A percentile compares a stretch with the other conserved stretches of the same genome.
These are phyloP conservation scores for Nidula microcarpa DNA, from an alignment of 768 basidiomycete genomes.

Conservation along the genomic window DNA sequence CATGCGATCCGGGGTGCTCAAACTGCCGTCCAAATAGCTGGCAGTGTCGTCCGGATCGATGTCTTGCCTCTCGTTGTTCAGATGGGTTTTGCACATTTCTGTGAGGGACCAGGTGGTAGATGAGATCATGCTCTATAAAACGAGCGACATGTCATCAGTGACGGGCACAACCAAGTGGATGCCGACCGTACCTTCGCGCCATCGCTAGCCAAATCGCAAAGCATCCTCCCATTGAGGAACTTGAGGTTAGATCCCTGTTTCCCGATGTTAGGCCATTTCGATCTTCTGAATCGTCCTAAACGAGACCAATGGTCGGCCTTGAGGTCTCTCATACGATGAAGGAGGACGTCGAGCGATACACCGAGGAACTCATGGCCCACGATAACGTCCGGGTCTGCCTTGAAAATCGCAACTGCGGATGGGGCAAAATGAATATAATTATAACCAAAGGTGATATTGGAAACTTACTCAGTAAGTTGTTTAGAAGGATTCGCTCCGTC, in stretches of 20 bases:
- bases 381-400: slow-evolving; percentile 91
- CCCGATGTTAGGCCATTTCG: slow-evolving; percentile 79
- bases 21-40: slow-evolving; percentile 80
- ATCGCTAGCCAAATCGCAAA: slow-evolving; percentile 93
- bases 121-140: slow-evolving; percentile 81
- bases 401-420: slow-evolving; percentile 62
- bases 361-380: slow-evolving; percentile 94
- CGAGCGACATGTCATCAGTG: neutral
- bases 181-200: slow-evolving; percentile 72
- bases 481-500: slow-evolving; percentile 85
- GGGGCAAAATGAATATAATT: slow-evolving; percentile 1
- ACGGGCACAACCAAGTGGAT: neutral
- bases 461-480: slow-evolving; percentile 65
- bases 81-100: slow-evolving; percentile 92
- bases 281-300: slow-evolving; percentile 83
- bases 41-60: slow-evolving; percentile 96
- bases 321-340: slow-evolving; percentile 87
- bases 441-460: neutral
- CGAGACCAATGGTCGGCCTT: slow-evolving; percentile 94
- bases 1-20: slow-evolving; percentile 72
- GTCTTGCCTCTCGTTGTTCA: slow-evolving; percentile 84
- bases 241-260: slow-evolving; percentile 81
- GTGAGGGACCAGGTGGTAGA: slow-evolving; percentile 98
- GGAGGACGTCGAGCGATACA: slow-evolving; percentile 83
- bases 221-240: slow-evolving; percentile 79